phyloP scores from a whole-genome alignment of 2,329 filamentous ascomycete species.

The Ascochyta viciae-villosae region DNA sequence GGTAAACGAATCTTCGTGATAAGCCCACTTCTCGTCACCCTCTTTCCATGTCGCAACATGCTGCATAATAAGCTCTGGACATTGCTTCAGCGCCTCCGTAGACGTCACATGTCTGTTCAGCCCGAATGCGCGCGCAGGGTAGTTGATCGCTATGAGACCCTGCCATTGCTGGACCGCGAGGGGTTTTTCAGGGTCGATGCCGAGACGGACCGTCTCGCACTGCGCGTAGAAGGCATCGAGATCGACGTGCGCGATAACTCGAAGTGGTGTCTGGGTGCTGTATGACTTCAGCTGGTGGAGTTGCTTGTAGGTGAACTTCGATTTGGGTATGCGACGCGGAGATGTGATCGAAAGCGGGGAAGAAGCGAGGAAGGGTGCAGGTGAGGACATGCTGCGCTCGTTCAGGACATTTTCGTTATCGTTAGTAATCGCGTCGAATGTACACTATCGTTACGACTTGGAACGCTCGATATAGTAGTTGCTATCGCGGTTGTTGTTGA shows the following conservation, averaged over 20 bases:
- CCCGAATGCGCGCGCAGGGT: slow-evolving; percentile 82
- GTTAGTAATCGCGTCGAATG: not conserved
- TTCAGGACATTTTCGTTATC: slow-evolving; percentile 22
- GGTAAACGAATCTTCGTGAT: slow-evolving; percentile 79
- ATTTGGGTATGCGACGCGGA: slow-evolving; percentile 56
- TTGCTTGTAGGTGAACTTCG: slow-evolving; percentile 85
- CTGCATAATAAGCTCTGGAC: slow-evolving; percentile 82
- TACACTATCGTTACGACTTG: not conserved
- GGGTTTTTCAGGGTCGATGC: slow-evolving; percentile 75
- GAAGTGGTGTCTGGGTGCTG: slow-evolving; percentile 75
- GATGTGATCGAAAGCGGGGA: slow-evolving; percentile 53
- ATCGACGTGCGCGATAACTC: slow-evolving; percentile 90
- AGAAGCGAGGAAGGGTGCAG: slow-evolving; percentile 55
- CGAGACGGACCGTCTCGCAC: slow-evolving; percentile 90
- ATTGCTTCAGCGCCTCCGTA: slow-evolving; percentile 83
- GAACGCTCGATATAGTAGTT: not conserved
- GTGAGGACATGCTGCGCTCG: slow-evolving; percentile 53
- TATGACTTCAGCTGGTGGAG: slow-evolving; percentile 77
- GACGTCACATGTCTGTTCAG: slow-evolving; percentile 81
- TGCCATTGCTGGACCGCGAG: slow-evolving; percentile 96
- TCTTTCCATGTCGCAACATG: slow-evolving; percentile 96
- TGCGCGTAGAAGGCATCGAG: slow-evolving; percentile 96
- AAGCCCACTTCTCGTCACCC: slow-evolving; percentile 90
- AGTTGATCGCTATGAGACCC: slow-evolving; percentile 94
- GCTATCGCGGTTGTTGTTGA: slow-evolving; percentile 2